phyloP scores from a whole-genome alignment of 768 basidiomycete genomes.

The Leccinum longicurvipes region DNA sequence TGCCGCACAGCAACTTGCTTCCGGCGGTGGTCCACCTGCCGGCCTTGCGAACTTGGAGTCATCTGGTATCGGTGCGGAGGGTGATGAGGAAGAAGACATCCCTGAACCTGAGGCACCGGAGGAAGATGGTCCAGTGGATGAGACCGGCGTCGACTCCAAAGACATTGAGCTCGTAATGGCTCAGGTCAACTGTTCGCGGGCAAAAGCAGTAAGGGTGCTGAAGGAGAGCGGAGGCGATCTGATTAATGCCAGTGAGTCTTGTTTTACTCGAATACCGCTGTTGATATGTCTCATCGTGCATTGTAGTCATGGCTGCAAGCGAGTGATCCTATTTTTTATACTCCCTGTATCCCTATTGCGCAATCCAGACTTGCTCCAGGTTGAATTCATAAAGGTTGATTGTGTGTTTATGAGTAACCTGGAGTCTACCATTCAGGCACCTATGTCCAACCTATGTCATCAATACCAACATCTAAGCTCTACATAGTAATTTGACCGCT shows the following conservation, averaged over 20 bases:
- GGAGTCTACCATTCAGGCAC: neutral
- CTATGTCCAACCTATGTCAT: conserved; percentile 25
- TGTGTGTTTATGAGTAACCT: conserved; percentile 2
- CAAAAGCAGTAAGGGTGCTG: conserved; percentile 86
- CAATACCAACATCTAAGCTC: conserved; percentile 64
- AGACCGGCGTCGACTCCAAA: conserved; percentile 86
- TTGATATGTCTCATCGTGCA: conserved; percentile 11
- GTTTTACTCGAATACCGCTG: neutral
- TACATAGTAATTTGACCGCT: conserved; percentile 85
- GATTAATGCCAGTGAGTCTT: conserved; percentile 89
- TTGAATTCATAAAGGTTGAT: neutral
- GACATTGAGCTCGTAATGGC: conserved; percentile 94
- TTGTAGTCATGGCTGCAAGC: conserved; percentile 87
- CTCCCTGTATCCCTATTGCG: conserved; percentile 31
- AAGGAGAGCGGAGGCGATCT: conserved; percentile 92
- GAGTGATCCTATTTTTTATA: conserved; percentile 51
- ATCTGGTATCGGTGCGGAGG: conserved; percentile 46
- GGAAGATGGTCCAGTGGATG: conserved; percentile 79
- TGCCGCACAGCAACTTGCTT: conserved; percentile 75
- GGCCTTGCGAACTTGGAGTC: conserved; percentile 48
- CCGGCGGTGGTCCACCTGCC: conserved; percentile 41
- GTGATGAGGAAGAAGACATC: conserved; percentile 72
- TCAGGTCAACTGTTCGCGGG: conserved; percentile 84
- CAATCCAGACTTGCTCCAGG: conserved; percentile 19
- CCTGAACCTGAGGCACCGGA: conserved; percentile 82